phyloP scores from a whole-genome alignment of 1,139 yeast species.

The Geotrichum bryndzae region DNA sequence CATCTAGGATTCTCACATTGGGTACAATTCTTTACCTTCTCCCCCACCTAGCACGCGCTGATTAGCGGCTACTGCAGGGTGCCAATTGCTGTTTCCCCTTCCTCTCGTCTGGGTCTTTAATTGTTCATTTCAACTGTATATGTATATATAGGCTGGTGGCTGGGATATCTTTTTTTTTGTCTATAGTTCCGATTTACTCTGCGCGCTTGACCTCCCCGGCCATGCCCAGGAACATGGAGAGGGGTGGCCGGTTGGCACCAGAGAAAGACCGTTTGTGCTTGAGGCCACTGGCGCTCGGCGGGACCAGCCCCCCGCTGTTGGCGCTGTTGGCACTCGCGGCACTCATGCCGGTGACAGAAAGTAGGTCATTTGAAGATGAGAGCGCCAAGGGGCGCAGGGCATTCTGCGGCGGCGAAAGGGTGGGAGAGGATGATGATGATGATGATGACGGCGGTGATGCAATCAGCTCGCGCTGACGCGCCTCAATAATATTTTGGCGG shows the following conservation, averaged over 20 bases:
- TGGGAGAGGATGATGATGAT: neutral
- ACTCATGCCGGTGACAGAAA: neutral
- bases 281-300: neutral
- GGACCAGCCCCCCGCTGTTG: neutral
- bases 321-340: neutral
- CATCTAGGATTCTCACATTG: neutral
- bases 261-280: conserved; percentile 4
- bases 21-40: neutral
- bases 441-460: conserved; percentile 1
- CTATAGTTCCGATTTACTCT: neutral
- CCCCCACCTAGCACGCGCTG: neutral
- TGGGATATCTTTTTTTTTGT: no score
- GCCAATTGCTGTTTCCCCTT: no score
- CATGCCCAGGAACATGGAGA: neutral
- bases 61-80: no score
- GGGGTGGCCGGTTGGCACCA: neutral
- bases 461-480: neutral
- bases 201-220: neutral
- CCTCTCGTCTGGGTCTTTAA: no score
- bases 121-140: no score
- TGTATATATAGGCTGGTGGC: no score
- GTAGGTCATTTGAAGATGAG: neutral
- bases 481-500: neutral
- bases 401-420: neutral
- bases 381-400: neutral